phyloP scores from a whole-genome alignment of 352 stramenopile species.

The Halophytophthora polymorphica region DNA sequence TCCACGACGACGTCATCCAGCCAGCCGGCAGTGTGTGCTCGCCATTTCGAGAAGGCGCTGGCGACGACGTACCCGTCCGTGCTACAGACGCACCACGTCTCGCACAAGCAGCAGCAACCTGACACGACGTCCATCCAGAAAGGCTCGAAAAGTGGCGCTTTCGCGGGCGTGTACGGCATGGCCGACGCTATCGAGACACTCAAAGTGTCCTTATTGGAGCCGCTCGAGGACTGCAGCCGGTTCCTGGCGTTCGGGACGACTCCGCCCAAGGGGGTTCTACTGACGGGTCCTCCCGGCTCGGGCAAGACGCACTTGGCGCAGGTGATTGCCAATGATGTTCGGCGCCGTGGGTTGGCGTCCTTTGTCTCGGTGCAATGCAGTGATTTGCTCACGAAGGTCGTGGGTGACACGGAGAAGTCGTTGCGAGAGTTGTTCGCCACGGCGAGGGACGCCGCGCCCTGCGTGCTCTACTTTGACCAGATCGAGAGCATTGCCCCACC shows the following conservation, averaged over 20 bases:
- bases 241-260: conserved; percentile 97
- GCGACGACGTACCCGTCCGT: conserved; percentile 92
- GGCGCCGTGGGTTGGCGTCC: conserved; percentile 57
- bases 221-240: conserved; percentile 93
- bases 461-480: conserved; percentile 91
- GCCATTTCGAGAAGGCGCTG: conserved; percentile 87
- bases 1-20: not conserved
- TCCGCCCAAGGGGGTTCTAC: conserved; percentile 95
- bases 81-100: conserved; percentile 94
- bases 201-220: conserved; percentile 96
- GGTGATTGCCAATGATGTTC: conserved; percentile 59
- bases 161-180: conserved; percentile 93
- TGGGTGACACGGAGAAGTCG: conserved; percentile 88
- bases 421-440: conserved; percentile 86
- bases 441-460: conserved; percentile 82
- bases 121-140: conserved; percentile 29
- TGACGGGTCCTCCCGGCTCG: conserved; percentile 97
- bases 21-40: conserved; percentile 14
- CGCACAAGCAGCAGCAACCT: conserved; percentile 49
- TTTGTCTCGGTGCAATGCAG: conserved; percentile 89
- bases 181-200: conserved; percentile 96
- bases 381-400: conserved; percentile 88
- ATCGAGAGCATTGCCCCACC: conserved; percentile 88
- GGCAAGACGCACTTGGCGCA: conserved; percentile 96
- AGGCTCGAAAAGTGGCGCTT: conserved; percentile 11